Evolutionary conservation across 805 yeast genomes (phyloP), one percentile per base, ranked within the genome.

Genomic region (Sugiyamaella smithiae): DNA sequence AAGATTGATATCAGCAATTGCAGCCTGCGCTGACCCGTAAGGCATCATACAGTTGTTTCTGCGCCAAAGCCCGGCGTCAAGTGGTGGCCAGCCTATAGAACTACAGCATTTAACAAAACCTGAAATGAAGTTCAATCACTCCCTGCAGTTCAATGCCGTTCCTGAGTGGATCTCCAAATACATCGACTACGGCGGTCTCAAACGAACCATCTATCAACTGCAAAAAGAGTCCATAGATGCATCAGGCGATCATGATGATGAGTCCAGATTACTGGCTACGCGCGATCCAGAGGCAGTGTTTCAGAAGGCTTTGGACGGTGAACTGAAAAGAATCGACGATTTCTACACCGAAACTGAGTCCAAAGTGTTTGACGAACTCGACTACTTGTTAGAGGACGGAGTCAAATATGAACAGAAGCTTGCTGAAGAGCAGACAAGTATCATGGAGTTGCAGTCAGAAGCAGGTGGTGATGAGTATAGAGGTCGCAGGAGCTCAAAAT

Each of bases 161-260:
- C 97, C 99, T 1, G 98, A 93, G 66, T 91, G 99, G 99, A 80
- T 96, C 9, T 82, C 95, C 23, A 81, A 86, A 64, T 91, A 91
- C 67, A 83, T 91, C 49, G 90, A 95, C 48, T 91, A 91, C 67
- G 85, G 96, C 1, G 82, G 86, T 32, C 72, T 93, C 51, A 91
- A 93, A 66, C 88, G 87, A 69, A 75, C 86, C 36, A 85, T 90
- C 24, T 91, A 90, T 66, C 73, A 82, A 14, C 73, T 91, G 41
- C 97, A 93, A 62, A 75, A 90, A 60, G 88, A 85, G 46, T 59
- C 67, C 19, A 56, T 62, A 31, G 59, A 65, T 5, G 53, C 54
- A n/a, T 58, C 57, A 14, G 59, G 57, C 17, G 57, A 52, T 6
- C 52, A 46, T 8, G 64, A 52, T 23, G 58, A 49, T 20, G 64